Percentiles rank a stretch among this genome's conserved stretches.
phyloP scores from a whole-genome alignment of 768 basidiomycete genomes.

The Hortiboletus campestris region DNA sequence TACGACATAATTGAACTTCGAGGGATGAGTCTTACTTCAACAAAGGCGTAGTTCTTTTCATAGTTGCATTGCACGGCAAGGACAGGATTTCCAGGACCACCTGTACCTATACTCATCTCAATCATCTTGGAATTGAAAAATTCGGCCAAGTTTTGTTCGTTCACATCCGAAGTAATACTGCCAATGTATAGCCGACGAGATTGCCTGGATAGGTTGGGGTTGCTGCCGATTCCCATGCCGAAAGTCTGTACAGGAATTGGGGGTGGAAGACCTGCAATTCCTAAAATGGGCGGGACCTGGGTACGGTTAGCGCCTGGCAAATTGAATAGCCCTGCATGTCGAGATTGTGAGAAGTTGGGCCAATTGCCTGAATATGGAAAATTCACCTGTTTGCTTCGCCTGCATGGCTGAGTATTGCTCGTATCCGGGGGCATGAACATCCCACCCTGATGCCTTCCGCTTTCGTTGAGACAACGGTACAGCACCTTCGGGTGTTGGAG shows the following conservation, averaged over 20 bases:
- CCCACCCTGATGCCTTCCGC: slow-evolving; percentile 92
- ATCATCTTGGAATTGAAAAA: slow-evolving; percentile 98
- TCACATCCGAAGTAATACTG: slow-evolving; percentile 92
- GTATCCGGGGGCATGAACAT: slow-evolving; percentile 93
- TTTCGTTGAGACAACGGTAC: slow-evolving; percentile 81
- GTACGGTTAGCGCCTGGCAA: slow-evolving; percentile 93
- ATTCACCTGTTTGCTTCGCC: slow-evolving; percentile 94
- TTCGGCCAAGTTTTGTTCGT: slow-evolving; percentile 85
- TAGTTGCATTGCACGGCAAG: slow-evolving; percentile 95
- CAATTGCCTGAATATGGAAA: not conserved
- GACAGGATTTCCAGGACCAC: slow-evolving; percentile 84
- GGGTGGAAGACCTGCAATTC: slow-evolving; percentile 77
- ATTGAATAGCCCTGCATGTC: slow-evolving; percentile 80
- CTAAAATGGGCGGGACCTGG: slow-evolving; percentile 79
- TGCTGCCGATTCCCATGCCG: slow-evolving; percentile 82
- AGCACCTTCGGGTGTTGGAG: slow-evolving; percentile 87
- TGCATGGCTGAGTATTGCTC: slow-evolving; percentile 94
- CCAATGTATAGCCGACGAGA: slow-evolving; percentile 95
- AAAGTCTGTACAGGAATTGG: slow-evolving; percentile 83
- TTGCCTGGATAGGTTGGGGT: slow-evolving; percentile 89
- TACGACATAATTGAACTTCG: not conserved
- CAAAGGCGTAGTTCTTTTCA: slow-evolving; percentile 98
- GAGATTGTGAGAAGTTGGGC: slow-evolving; percentile 9
- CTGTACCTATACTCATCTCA: slow-evolving; percentile 86
- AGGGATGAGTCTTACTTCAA: slow-evolving; percentile 66